Percentiles rank a stretch among this genome's conserved stretches.
These are phyloP conservation scores for Syzygium oleosum DNA, from an alignment of 345 rosid genomes.

Conservation along the genomic window DNA sequence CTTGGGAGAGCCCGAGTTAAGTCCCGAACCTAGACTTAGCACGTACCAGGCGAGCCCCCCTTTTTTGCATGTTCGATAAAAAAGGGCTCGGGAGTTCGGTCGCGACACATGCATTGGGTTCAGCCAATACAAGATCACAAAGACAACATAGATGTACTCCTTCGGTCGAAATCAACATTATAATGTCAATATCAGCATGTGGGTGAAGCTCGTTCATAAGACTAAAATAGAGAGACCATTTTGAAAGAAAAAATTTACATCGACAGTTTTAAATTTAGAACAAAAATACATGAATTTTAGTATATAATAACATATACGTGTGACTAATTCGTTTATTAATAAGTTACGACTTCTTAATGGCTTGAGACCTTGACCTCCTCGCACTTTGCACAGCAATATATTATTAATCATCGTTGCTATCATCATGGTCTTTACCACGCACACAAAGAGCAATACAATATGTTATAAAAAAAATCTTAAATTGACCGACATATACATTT, in stretches of 20 bases:
- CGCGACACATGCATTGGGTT: neutral
- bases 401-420: neutral
- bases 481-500: neutral
- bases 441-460: neutral
- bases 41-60: too few species aligned
- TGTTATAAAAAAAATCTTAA: neutral
- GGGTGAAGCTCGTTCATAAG: neutral
- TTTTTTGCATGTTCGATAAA: too few species aligned
- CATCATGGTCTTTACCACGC: neutral
- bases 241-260: neutral
- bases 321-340: neutral
- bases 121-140: neutral
- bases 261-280: neutral
- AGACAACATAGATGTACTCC: neutral
- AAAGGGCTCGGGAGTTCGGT: too few species aligned
- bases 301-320: too few species aligned
- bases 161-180: neutral
- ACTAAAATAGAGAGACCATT: neutral
- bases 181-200: neutral
- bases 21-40: too few species aligned
- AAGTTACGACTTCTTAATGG: neutral
- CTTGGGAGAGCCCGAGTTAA: too few species aligned
- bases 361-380: neutral
- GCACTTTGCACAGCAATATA: neutral
- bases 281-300: neutral